A percentile compares a stretch with the other conserved stretches of the same genome.
Conservation (phyloP, 306 rosid species). For the Cucurbita moschata region DNA sequence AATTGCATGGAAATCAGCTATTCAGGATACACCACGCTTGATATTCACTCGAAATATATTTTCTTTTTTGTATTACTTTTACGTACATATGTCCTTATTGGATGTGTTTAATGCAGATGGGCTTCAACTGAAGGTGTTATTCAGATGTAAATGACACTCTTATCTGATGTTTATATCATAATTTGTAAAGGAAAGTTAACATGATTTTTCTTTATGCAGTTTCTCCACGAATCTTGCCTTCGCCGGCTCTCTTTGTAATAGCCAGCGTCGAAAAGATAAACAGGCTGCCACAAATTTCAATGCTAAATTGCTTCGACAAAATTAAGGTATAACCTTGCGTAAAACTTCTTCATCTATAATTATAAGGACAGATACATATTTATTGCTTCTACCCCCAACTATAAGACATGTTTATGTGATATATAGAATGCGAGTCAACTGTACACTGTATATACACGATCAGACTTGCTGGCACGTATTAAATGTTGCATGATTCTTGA, state of each 20-base stretch:
- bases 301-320: neutral
- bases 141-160: constrained; percentile 4
- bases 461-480: neutral
- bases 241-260: neutral
- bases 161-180: neutral
- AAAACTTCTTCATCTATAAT: neutral
- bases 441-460: neutral
- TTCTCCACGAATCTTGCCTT: neutral
- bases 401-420: neutral
- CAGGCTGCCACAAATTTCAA: neutral
- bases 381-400: neutral
- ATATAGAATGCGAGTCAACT: neutral
- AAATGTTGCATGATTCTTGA: neutral
- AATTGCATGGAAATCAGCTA: neutral
- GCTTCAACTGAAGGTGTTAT: neutral
- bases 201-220: constrained; percentile 2
- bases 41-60: neutral
- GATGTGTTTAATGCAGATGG: neutral
- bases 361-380: neutral
- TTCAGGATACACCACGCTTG: neutral
- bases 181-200: constrained; percentile 4
- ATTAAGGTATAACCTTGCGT: neutral
- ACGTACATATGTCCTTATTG: constrained; percentile 3
- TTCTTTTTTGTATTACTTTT: constrained; percentile 6
- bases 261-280: neutral